Base-by-base conservation (phyloP, 1,284 basidiomycete genomes). In the Acaromyces ingoldii region DNA sequence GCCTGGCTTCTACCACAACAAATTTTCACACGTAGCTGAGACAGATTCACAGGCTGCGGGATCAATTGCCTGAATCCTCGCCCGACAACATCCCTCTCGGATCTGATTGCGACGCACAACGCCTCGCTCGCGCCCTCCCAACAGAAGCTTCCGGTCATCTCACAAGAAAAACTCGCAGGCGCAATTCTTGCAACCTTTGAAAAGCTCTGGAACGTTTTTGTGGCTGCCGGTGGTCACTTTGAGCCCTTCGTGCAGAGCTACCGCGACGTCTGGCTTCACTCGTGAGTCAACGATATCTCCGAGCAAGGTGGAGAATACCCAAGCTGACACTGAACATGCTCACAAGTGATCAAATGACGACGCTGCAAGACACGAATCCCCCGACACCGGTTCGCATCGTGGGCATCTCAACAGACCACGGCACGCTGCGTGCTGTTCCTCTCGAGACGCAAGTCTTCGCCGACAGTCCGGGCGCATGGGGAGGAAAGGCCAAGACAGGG, bases 351-450 rank as follows among this genome's bases (percentile, higher is more conserved):
- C 89, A 95, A 77, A 78, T 84, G 26, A 87, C 95, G 25, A 88
- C 85, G 0, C 78, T 96, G 47, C 87, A 87, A 0, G 87, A 88
- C 0, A 83, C 82, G 1, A 81, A 77, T 1, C 90, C 90, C 2
- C 83, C 83, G 37, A 81, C 81, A 37, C 77, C 76, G 7, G 88
- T 91, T 21, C 83, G 87, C 26, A 90, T 98, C 58, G 79, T 84
- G 0, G 87, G 89, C 4, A 89, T 99, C 69, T 92, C 91, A 0
- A 79, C 83, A 3, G 89, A 96, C 59, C 81, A 90, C 65, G 93
- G 93, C 0, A 79, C 95, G 30, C 77, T 98, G 53, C 84, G 90
- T 47, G 93, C 91, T 2, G 76, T 89, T 9, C 85, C 86, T 0
- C 53, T 79, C 11, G 51, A 41, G 6, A 46, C 45, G 17, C 34